A percentile compares a stretch with the other conserved stretches of the same genome.
phyloP scores from a whole-genome alignment of 2,329 filamentous ascomycete species.

The Pestalotiopsis sp. region DNA sequence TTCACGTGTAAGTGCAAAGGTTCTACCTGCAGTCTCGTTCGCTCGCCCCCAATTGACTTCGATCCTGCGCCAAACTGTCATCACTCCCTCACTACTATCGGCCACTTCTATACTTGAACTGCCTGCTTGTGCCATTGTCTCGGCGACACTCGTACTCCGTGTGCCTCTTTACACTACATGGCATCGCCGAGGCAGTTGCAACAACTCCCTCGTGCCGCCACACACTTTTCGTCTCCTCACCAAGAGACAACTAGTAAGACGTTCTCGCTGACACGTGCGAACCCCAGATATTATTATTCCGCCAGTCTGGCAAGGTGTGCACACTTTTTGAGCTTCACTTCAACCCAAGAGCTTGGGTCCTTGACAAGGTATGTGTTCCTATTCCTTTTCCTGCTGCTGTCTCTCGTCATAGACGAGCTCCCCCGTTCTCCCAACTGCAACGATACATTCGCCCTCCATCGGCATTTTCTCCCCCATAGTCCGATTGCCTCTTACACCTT shows the following conservation, averaged over 20 bases:
- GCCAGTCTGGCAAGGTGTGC: conserved; percentile 11
- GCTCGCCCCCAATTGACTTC: not conserved
- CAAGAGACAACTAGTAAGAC: conserved; percentile 15
- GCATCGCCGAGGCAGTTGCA: conserved; percentile 7
- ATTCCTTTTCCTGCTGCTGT: conserved; percentile 18
- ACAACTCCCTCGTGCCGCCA: not conserved
- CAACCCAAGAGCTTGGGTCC: conserved; percentile 13
- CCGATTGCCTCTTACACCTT: conserved; percentile 23
- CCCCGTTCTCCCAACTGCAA: conserved; percentile 34
- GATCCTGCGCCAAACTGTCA: conserved; percentile 5
- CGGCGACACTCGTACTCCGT: conserved; percentile 11
- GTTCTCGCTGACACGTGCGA: conserved; percentile 17
- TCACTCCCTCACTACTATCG: conserved; percentile 20
- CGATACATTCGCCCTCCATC: conserved; percentile 37
- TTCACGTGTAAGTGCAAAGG: not conserved
- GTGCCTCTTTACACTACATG: conserved; percentile 23
- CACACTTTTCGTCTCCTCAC: not conserved
- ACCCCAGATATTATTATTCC: not conserved
- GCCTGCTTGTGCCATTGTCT: not conserved
- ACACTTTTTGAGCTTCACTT: conserved; percentile 8
- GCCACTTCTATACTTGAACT: not conserved
- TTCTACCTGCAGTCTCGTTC: not conserved
- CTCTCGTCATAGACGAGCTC: conserved; percentile 19
- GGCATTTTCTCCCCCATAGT: conserved; percentile 20
- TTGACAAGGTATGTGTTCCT: conserved; percentile 30